These are phyloP conservation scores for Exophiala xenobiotica DNA, from an alignment of 2,329 filamentous ascomycete species.

Conservation along the genomic window DNA sequence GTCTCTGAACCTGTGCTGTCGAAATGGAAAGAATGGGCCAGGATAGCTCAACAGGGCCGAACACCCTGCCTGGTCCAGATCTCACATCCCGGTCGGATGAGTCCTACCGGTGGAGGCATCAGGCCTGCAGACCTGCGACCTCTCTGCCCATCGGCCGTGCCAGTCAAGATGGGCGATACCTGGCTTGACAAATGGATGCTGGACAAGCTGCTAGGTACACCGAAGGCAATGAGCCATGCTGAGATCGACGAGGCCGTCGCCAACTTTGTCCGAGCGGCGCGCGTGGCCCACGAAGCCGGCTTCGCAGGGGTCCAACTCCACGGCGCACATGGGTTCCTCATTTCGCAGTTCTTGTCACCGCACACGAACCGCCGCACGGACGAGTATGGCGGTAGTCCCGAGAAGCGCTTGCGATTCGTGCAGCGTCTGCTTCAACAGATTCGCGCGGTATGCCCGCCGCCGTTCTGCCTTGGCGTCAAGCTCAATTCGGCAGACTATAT, in stretches of 20 bases:
- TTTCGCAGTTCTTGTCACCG: slow-evolving; percentile 41
- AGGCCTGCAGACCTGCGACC: slow-evolving; percentile 37
- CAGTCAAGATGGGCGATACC: slow-evolving; percentile 35
- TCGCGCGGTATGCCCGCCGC: slow-evolving; percentile 42
- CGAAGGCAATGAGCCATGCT: slow-evolving; percentile 54
- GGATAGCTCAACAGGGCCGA: slow-evolving; percentile 40
- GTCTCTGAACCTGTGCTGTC: slow-evolving; percentile 30
- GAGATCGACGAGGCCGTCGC: slow-evolving; percentile 57
- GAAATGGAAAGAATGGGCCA: slow-evolving; percentile 37
- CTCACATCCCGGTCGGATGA: slow-evolving; percentile 48
- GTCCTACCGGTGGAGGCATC: slow-evolving; percentile 40
- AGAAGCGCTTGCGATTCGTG: slow-evolving; percentile 42
- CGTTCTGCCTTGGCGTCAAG: slow-evolving; percentile 51
- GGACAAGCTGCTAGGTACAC: slow-evolving; percentile 46
- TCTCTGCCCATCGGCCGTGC: slow-evolving; percentile 43
- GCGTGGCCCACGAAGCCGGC: slow-evolving; percentile 36
- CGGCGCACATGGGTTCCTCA: slow-evolving; percentile 52
- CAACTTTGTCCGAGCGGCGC: slow-evolving; percentile 50
- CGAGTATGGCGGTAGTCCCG: slow-evolving; percentile 48
- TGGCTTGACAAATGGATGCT: slow-evolving; percentile 38
- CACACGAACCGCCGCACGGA: slow-evolving; percentile 50
- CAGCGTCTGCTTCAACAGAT: slow-evolving; percentile 42
- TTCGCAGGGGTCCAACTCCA: slow-evolving; percentile 57
- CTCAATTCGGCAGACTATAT: slow-evolving; percentile 52
- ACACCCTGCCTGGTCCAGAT: slow-evolving; percentile 46